These are phyloP conservation scores for Clonostachys rhizophaga DNA, from an alignment of 2,329 filamentous ascomycete species.

Conservation along the genomic window DNA sequence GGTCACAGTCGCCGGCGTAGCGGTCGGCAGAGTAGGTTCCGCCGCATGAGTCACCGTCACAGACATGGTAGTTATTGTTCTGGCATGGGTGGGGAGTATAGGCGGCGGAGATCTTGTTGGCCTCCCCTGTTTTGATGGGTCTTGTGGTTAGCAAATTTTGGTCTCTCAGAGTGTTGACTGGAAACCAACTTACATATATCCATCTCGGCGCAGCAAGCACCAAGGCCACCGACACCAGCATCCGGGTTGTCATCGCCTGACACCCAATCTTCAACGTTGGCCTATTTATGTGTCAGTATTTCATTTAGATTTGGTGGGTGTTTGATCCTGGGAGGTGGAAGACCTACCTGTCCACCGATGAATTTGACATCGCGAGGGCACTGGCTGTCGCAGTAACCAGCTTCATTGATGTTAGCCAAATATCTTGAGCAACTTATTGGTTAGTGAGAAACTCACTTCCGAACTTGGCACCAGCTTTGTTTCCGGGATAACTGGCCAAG, in stretches of 20 bases:
- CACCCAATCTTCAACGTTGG: constrained; percentile 36
- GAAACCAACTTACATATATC: constrained; percentile 46
- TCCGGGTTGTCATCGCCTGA: constrained; percentile 45
- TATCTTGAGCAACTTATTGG: background rate
- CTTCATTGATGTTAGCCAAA: background rate
- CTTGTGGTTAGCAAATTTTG: background rate
- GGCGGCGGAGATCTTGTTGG: constrained; percentile 11
- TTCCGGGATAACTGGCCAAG: constrained; percentile 35
- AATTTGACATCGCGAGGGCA: constrained; percentile 42
- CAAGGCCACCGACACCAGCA: constrained; percentile 39
- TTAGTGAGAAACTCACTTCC: constrained; percentile 23
- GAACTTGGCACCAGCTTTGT: constrained; percentile 43
- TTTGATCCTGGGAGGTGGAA: background rate
- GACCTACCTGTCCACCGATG: constrained; percentile 32
- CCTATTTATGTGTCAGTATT: constrained; percentile 10
- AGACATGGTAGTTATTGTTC: constrained; percentile 31
- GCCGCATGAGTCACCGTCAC: constrained; percentile 31
- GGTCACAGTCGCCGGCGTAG: constrained; percentile 56
- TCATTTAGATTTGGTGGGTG: background rate
- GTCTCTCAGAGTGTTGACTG: constrained; percentile 29
- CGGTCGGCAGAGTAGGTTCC: constrained; percentile 43
- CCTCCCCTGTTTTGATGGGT: constrained; percentile 39
- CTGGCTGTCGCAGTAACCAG: constrained; percentile 47
- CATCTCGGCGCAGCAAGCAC: constrained; percentile 54
- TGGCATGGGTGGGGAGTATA: constrained; percentile 15